Evolutionary conservation across 2,329 filamentous ascomycete genomes (phyloP), one percentile per base, ranked within the genome.

Genomic region (Byssoonygena ceratinophila): DNA sequence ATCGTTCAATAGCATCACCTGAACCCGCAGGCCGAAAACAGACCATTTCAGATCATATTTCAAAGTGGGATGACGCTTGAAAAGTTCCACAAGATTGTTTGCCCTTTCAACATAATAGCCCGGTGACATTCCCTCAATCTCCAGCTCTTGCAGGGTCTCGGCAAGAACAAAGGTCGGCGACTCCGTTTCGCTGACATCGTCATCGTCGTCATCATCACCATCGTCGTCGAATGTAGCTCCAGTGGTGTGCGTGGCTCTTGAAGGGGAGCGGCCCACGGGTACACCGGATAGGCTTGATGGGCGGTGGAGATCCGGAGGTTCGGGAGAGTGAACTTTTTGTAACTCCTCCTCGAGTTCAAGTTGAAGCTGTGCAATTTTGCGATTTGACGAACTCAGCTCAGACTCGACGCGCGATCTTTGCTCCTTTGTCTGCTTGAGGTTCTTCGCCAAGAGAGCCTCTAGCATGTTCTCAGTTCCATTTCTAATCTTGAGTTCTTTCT

Each of bases 41-140:
- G 89, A 86, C 92, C 92, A 98, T 1, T 88, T 90, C 46, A 98
- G 73, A 68, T 98, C 94, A 66, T 97, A 96, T 65, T 98, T 98
- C 53, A 98, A 76, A 1, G 87, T 91, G 1, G 89, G 87, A 68
- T 97, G 82, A 50, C 88, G 80, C 67, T 91, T 95, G 71, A 98
- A 94, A n/a, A 98, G 76, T 57, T 94, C 87, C n/a, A 97, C 92
- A 7, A 98, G 76, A 58, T 81, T 86, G 65, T 98, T 98, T 23
- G 89, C 89, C 56, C 88, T 82, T 55, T 86, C 87, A 49, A 98
- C 91, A 64, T 98, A 98, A 71, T 94, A 96, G 68, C 97, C 92
- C 0, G 91, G 84, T 40, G 82, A 80, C 82, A 96, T 87, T 23
- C 87, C 87, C 64, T 89, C 86, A 11, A 84, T 77, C 66, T 98